phyloP scores from a whole-genome alignment of 305 asterid genomes.

The Fraxinus nigra region DNA sequence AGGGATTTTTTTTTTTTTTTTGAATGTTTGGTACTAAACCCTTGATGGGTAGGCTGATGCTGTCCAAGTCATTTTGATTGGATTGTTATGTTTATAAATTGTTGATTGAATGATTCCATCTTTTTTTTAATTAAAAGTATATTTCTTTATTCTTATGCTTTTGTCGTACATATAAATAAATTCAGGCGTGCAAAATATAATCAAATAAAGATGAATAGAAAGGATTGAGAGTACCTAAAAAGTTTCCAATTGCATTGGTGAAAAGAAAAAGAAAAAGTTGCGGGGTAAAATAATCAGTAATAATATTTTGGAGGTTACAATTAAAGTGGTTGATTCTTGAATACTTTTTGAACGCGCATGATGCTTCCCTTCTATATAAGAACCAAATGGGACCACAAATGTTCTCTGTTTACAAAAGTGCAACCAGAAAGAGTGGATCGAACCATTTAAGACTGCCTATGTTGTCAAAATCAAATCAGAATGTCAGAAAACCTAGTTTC shows the following conservation, averaged over 20 bases:
- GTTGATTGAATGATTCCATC: not conserved
- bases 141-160: not conserved
- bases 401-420: not conserved
- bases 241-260: not conserved
- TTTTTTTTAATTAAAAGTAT: not conserved
- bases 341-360: not conserved
- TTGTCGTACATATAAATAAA: not conserved
- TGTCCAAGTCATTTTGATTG: not conserved
- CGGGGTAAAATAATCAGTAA: not conserved
- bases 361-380: too few species aligned
- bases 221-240: not conserved
- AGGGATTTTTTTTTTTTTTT: constrained; percentile 8
- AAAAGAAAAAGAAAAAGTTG: not conserved
- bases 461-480: too few species aligned
- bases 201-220: not conserved
- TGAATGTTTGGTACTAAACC: constrained; percentile 9
- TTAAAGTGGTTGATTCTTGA: not conserved
- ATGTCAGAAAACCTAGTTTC: too few species aligned
- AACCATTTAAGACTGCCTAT: not conserved
- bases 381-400: not conserved
- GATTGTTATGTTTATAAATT: not conserved
- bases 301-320: not conserved
- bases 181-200: not conserved
- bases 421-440: not conserved
- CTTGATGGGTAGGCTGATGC: constrained; percentile 28